Conservation (phyloP, 208 protist genomes). For the Porcisia deanei region DNA sequence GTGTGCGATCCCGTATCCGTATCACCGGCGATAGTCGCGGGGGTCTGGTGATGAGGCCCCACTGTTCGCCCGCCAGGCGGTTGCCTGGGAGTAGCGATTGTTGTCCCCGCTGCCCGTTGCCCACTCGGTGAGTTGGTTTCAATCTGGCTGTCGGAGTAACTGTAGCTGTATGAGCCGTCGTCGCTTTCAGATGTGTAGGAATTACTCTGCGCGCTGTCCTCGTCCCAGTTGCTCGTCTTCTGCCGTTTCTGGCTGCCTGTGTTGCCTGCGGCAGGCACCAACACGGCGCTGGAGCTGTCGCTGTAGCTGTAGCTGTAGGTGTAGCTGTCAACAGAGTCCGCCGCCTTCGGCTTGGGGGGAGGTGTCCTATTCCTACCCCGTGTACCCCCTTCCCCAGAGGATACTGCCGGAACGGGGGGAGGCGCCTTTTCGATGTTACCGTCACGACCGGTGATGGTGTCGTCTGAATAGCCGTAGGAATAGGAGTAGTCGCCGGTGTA, state of each 20-base stretch:
- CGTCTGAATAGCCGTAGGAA: constrained; percentile 37
- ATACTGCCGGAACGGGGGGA: background rate
- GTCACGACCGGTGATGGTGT: constrained; percentile 5
- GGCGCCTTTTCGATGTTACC: background rate
- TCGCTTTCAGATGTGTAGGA: constrained; percentile 29
- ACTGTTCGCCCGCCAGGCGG: background rate
- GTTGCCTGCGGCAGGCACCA: background rate
- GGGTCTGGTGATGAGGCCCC: background rate
- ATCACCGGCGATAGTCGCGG: background rate
- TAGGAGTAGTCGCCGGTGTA: constrained; percentile 39
- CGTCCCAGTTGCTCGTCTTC: background rate
- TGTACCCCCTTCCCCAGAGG: background rate
- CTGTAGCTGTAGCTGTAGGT: constrained; percentile 36
- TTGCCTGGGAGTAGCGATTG: background rate
- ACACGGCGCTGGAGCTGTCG: constrained; percentile 14
- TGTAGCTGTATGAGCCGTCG: constrained; percentile 28
- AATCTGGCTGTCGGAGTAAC: constrained; percentile 24
- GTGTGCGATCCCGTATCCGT: constrained; percentile 24
- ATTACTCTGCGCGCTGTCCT: constrained; percentile 20
- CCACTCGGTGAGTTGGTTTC: background rate
- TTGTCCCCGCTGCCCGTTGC: background rate
- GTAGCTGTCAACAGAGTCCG: background rate
- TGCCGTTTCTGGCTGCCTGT: background rate
- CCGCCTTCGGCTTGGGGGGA: background rate
- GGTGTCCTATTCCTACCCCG: background rate